Conservation (phyloP, 495 filamentous ascomycete genomes). For the Trichoderma erinaceum region DNA sequence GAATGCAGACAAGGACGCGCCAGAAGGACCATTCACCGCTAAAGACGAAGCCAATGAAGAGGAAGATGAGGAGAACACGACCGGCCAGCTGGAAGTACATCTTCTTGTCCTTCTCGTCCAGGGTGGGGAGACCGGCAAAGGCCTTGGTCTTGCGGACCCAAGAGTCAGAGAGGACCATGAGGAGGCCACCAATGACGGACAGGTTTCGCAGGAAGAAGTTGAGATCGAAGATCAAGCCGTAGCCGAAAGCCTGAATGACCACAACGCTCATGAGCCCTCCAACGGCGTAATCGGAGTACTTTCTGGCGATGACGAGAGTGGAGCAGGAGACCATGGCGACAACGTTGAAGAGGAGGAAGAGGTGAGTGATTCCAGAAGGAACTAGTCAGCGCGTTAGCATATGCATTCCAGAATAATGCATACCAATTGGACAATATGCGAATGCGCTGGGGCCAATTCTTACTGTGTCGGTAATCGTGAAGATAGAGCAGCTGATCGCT, state of each 20-base stretch:
- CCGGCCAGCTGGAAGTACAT: slow-evolving; percentile 99
- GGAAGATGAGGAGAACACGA: slow-evolving; percentile 90
- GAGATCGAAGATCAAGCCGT: slow-evolving; percentile 96
- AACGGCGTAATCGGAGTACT: slow-evolving; percentile 87
- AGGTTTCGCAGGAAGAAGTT: slow-evolving; percentile 99
- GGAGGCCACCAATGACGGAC: slow-evolving; percentile 88
- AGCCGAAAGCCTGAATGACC: slow-evolving; percentile 91
- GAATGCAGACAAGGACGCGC: slow-evolving; percentile 70
- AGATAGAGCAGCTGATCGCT: slow-evolving; percentile 90
- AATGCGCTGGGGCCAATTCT: slow-evolving; percentile 28
- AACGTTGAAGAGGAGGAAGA: slow-evolving; percentile 89
- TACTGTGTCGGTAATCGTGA: slow-evolving; percentile 90
- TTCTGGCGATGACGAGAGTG: slow-evolving; percentile 79
- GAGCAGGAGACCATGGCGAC: slow-evolving; percentile 82
- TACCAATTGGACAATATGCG: neutral
- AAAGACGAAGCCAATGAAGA: slow-evolving; percentile 95
- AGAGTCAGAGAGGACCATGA: slow-evolving; percentile 96
- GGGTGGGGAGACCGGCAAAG: slow-evolving; percentile 84
- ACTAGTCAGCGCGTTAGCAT: slow-evolving; percentile 47
- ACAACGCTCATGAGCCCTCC: slow-evolving; percentile 84
- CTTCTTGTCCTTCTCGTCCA: slow-evolving; percentile 98
- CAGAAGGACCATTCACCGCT: slow-evolving; percentile 86
- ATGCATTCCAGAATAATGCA: slow-evolving; percentile 14
- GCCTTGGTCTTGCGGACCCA: slow-evolving; percentile 98
- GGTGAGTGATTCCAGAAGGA: slow-evolving; percentile 80